Conservation (phyloP, 2,329 filamentous ascomycete genomes). For the Trichophyton benhamiae region DNA sequence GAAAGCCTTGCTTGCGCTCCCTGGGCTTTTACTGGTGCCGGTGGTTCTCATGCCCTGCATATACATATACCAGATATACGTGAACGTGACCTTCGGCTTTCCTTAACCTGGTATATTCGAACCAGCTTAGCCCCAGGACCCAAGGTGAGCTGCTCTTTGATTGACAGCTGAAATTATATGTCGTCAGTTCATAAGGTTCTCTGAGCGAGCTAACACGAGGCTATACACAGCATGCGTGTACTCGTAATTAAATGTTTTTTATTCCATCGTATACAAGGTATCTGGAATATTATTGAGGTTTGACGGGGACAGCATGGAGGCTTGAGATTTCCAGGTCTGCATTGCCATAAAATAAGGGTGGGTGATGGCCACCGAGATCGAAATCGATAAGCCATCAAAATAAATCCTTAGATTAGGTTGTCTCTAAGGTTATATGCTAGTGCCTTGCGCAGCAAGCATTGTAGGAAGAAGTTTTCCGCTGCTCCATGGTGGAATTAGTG, state of each 20-base stretch:
- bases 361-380: too few species aligned
- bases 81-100: neutral
- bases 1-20: neutral
- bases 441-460: too few species aligned
- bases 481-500: neutral
- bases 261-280: neutral
- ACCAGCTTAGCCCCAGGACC: neutral
- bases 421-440: too few species aligned
- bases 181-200: neutral
- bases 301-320: too few species aligned
- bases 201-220: neutral
- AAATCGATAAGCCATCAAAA: too few species aligned
- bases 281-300: neutral
- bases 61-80: neutral
- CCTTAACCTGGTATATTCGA: neutral
- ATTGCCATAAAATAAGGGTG: too few species aligned
- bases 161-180: neutral
- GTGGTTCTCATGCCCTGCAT: neutral
- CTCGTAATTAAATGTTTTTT: neutral
- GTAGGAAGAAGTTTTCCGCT: too few species aligned
- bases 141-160: neutral
- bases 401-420: too few species aligned
- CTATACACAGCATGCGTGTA: neutral
- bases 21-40: neutral
- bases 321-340: too few species aligned